These are phyloP conservation scores for Pythium myriotylum DNA, from an alignment of 352 stramenopile genomes.

Conservation along the genomic window DNA sequence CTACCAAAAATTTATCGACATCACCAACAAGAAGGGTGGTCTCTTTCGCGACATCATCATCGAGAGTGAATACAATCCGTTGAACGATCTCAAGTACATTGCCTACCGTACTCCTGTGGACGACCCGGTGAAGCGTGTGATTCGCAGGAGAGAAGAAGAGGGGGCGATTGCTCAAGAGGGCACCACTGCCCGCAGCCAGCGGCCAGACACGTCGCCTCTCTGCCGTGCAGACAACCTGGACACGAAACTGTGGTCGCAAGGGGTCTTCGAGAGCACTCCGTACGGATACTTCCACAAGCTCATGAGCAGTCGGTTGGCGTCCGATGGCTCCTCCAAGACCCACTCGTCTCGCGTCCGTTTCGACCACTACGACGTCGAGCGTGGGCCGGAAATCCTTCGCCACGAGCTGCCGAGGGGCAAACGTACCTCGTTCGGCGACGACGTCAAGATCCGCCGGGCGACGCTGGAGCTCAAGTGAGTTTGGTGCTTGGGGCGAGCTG, in stretches of 20 bases:
- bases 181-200: not conserved
- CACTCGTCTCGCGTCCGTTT: constrained; percentile 67
- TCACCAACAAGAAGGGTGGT: constrained; percentile 80
- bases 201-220: not conserved
- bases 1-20: constrained; percentile 79
- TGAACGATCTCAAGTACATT: constrained; percentile 66
- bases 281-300: constrained; percentile 89
- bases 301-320: constrained; percentile 55
- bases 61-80: constrained; percentile 81
- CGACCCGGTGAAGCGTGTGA: constrained; percentile 68
- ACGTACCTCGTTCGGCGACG: constrained; percentile 61
- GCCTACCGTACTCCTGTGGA: constrained; percentile 51
- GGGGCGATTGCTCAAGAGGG: constrained; percentile 59
- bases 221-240: constrained; percentile 71
- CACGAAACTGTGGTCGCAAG: constrained; percentile 74
- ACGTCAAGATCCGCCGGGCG: constrained; percentile 41
- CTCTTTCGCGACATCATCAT: constrained; percentile 87
- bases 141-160: constrained; percentile 68
- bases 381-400: constrained; percentile 39
- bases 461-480: constrained; percentile 42
- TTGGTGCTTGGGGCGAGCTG: constrained; percentile 25
- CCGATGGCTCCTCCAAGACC: constrained; percentile 44
- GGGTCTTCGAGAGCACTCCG: constrained; percentile 75
- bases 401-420: constrained; percentile 65
- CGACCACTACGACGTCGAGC: constrained; percentile 75